Base-by-base conservation (phyloP, 148 eudicot genomes). In the Rhododendron kiyosumense region DNA sequence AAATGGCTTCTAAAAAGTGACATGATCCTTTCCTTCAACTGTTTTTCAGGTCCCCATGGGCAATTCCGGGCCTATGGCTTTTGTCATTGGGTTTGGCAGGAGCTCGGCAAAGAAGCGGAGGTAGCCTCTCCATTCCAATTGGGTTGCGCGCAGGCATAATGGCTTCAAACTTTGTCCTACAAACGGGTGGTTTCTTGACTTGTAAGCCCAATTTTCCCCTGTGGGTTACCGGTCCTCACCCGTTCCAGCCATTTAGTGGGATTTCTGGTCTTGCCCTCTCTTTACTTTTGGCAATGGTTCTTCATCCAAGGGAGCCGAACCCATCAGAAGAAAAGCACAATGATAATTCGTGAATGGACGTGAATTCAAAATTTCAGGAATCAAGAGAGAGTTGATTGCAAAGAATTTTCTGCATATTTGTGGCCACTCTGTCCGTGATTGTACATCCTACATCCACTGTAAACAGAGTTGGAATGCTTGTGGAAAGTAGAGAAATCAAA, bases 121-220 rank as follows among this genome's bases (percentile, higher is more conserved):
- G 99, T 45, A 91, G 98, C 89, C 95, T 97, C 75, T 93, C 89
- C 84, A 76, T 91, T 75, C 95, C 99, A 65, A 91, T 94, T 49
- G 99, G 99, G 65, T 73, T 97, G 69, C 98, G 95, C 30, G 81
- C 98, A 77, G 99, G 99, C 78, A 92, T 97, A 36, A 86, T 97
- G 90, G 88, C 95, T 51, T 90, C 94, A 7, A 92, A 92, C 87
- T 90, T 84, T 77, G 59, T 94, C n/a, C 88, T 95, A 83, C 92
- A 91, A 87, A 87, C 26, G 20, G 95, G 98, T 20, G 94, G 94
- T 52, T 94, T 95, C 86, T 88, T 94, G 90, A 85, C 90, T 24
- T 90, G 88, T 89, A 75, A 83, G 28, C 90, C 94, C 81, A 89
- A 87, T 78, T 90, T 86, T 77, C 98, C 92, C 48, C 41, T 69